Evolutionary conservation across 768 basidiomycete species (phyloP), one percentile per base, ranked within the genome.

Genomic region (Kwoniella sp.): DNA sequence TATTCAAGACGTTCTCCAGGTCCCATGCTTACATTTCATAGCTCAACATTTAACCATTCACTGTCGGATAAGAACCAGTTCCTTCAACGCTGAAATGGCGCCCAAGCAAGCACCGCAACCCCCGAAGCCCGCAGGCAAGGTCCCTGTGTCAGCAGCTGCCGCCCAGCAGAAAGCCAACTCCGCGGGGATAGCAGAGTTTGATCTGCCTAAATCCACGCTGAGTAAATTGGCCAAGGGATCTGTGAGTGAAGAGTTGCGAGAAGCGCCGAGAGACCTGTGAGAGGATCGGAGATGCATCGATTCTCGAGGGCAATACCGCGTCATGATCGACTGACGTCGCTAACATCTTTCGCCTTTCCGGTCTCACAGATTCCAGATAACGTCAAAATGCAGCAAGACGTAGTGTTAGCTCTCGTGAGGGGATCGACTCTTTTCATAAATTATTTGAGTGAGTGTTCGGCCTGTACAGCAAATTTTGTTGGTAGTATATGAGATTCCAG

Each of bases 341-440:
- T n/a, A n/a, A n/a, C n/a, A n/a, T n/a, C n/a, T n/a, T n/a, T n/a
- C n/a, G n/a, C n/a, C n/a, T n/a, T n/a, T 45, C 11, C n/a, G 11
- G 38, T 9, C 38, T 45, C 11, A 29, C 62, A 94, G 93, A 82
- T 95, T 2, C 91, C 92, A 5, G 89, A 92, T 0, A 89, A 87
- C 70, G 86, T 88, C 13, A 95, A 95, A 76, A 81, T 96, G 61
- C 90, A 93, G 73, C 95, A 93, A 68, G 95, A 97, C 64, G 90
- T 91, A 0, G 87, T 93, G 0, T 79, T 90, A 1, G 91, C 92
- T 13, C 84, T 96, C 11, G 85, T 90, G 15, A 93, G 93, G 77
- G 89, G 89, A 30, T 92, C 93, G 2, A 94, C 94, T 0, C 90
- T 97, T 57, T 98, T 97, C 79, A 93, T 99, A 71, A 94, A 90